These are phyloP conservation scores for Daldinia vernicosa DNA, from an alignment of 495 filamentous ascomycete species.

Conservation along the genomic window DNA sequence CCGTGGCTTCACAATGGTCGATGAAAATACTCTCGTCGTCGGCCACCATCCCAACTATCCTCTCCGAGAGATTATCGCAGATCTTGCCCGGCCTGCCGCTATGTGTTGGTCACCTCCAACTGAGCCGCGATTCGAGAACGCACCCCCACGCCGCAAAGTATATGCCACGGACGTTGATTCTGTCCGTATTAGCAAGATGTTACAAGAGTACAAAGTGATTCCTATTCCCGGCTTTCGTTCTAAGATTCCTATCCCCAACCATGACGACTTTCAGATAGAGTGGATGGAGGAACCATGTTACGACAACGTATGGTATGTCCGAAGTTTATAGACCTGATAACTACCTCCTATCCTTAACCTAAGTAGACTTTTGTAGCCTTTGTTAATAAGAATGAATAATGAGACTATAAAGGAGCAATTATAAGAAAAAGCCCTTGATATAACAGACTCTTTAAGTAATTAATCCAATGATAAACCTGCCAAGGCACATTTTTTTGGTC, in stretches of 20 bases:
- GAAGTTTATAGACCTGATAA: no score
- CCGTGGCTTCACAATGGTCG: conserved; percentile 40
- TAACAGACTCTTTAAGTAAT: no score
- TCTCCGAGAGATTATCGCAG: conserved; percentile 42
- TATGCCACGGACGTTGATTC: neutral
- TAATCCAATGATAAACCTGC: no score
- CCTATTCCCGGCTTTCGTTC: neutral
- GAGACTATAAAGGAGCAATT: no score
- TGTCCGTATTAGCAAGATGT: neutral
- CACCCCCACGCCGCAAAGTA: no score
- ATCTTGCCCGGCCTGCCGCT: conserved; percentile 43
- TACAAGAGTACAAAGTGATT: neutral
- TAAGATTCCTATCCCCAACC: neutral
- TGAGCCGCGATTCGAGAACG: neutral
- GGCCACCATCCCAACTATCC: conserved; percentile 27
- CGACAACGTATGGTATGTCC: conserved; percentile 11
- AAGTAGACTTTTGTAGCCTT: no score
- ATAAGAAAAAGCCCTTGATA: no score
- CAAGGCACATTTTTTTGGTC: no score
- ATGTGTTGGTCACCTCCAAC: conserved; percentile 37
- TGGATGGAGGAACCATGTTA: neutral
- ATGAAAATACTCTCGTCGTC: conserved; percentile 39
- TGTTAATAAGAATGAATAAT: no score
- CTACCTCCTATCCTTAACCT: no score
- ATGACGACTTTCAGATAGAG: no score